Base-by-base conservation (phyloP, 805 yeast species). In the Naumovozyma baii region DNA sequence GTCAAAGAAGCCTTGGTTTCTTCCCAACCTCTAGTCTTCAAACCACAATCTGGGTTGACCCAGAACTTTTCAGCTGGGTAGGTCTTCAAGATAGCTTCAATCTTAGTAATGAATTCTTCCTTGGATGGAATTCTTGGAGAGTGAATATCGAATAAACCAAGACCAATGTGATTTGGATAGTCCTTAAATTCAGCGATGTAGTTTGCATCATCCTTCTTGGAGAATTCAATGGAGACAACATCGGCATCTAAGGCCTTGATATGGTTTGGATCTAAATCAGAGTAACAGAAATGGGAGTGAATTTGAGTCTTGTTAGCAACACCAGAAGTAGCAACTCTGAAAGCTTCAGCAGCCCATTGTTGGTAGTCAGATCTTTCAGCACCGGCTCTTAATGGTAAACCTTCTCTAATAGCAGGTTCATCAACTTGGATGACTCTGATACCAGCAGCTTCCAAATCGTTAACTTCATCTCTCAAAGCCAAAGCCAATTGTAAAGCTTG, bases 41-140 rank as follows among this genome's bases (percentile, higher is more conserved):
- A 80, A 80, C 98, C 98, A 80, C 98, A 92, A 76, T 92, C 98
- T 64, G 98, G 98, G 94, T 92, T 92, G 66, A 92, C 94, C 98
- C 98, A 92, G 80, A 92, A 84, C 72, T 88, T 90, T 69, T 84
- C 85, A 65, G 92, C 94, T 67, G 96, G 96, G 78, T 90, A 90
- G 46, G 84, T 92, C 76, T 87, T 86, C 71, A 92, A 74, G 74
- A 92, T 88, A 68, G 86, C 92, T 64, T 78, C 79, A 63, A 92
- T 85, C 74, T 96, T 87, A 65, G 80, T 71, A 68, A 86, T 80
- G 71, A 92, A 90, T 74, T 92, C 98, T 67, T 83, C 87, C 73
- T 82, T 83, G 45, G 98, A 88, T 62, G 98, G 98, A 61, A 92
- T 85, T 79, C 98, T 87, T 74, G 98, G 98, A 45, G 98, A 92